These are phyloP conservation scores for Hyparrhenia diplandra DNA, from an alignment of 176 grass and related monocot genomes.

Conservation along the genomic window DNA sequence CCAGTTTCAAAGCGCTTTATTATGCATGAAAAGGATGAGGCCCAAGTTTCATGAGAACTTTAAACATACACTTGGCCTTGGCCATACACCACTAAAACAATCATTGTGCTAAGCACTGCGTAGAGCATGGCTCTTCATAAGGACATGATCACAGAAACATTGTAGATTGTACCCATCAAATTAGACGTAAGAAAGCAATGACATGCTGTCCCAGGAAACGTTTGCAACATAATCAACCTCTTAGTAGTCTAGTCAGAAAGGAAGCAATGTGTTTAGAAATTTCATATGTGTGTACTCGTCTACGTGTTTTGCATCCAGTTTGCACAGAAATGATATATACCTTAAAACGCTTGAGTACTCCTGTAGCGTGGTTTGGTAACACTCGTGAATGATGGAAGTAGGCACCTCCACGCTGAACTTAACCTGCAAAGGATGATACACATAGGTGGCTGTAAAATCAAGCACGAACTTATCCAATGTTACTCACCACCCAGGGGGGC, in stretches of 20 bases:
- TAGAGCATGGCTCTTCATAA: not conserved
- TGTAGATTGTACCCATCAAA: not conserved
- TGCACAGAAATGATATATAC: slow-evolving; percentile 31
- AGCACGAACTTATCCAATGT: not conserved
- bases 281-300: not conserved
- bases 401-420: slow-evolving; percentile 91
- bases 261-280: not conserved
- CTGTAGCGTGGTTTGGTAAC: slow-evolving; percentile 60
- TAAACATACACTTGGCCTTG: not conserved
- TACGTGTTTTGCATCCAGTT: not conserved
- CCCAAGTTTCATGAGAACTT: not conserved
- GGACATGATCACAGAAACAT: no score
- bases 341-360: slow-evolving; percentile 74
- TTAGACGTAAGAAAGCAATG: not conserved
- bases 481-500: not conserved
- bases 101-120: not conserved
- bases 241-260: no score
- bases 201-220: not conserved
- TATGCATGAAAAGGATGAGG: not conserved
- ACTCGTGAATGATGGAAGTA: slow-evolving; percentile 55
- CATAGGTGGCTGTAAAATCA: not conserved
- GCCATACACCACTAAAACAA: not conserved
- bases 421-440: slow-evolving; percentile 42
- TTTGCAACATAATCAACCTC: not conserved
- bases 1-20: not conserved